Conservation (phyloP, 2,329 filamentous ascomycete genomes). For the Raffaelea arxii region DNA sequence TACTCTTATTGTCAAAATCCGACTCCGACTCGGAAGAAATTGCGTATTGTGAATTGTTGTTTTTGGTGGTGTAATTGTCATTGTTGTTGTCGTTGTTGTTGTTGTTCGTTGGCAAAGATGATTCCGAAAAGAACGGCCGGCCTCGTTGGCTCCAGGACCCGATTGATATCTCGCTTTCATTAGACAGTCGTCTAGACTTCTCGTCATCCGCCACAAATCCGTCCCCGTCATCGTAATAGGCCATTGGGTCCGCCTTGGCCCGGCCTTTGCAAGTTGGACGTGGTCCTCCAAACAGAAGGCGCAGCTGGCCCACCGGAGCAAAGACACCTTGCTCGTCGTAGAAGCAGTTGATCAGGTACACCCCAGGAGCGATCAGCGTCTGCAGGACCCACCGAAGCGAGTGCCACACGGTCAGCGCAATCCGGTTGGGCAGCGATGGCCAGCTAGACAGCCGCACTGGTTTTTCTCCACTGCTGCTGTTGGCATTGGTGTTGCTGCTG, state of each 20-base stretch:
- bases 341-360: slow-evolving; percentile 75
- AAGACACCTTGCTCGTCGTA: slow-evolving; percentile 75
- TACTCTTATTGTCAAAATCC: slow-evolving; percentile 33
- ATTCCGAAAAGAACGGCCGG: slow-evolving; percentile 29
- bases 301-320: slow-evolving; percentile 64
- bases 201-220: slow-evolving; percentile 53
- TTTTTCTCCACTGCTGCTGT: too few species aligned
- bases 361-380: slow-evolving; percentile 67
- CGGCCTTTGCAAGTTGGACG: slow-evolving; percentile 20
- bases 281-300: slow-evolving; percentile 48
- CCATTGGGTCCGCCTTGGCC: slow-evolving; percentile 46
- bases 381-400: slow-evolving; percentile 71
- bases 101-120: slow-evolving; percentile 21
- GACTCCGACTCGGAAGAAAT: slow-evolving; percentile 64
- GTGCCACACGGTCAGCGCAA: slow-evolving; percentile 63
- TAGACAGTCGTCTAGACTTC: slow-evolving; percentile 5
- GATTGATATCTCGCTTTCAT: slow-evolving; percentile 7
- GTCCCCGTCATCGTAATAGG: slow-evolving; percentile 70
- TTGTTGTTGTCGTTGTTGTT: too few species aligned
- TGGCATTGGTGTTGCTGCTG: too few species aligned
- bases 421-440: slow-evolving; percentile 53
- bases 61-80: too few species aligned
- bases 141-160: not conserved
- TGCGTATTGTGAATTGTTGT: too few species aligned
- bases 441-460: too few species aligned